These are phyloP conservation scores for Vigna nakashimae DNA, from an alignment of 306 rosid genomes.

Conservation along the genomic window DNA sequence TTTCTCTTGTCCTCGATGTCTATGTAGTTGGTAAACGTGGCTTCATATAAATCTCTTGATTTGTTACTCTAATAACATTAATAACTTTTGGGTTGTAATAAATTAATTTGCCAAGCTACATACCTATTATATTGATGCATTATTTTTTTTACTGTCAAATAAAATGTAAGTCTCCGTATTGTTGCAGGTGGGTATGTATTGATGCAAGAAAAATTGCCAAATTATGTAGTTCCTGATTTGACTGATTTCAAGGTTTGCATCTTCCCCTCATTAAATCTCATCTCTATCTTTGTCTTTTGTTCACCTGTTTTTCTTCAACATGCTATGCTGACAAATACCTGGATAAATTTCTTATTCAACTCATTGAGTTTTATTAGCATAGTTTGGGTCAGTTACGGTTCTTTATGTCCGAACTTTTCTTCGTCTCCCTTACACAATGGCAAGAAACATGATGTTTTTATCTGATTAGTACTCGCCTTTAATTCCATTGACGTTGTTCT, in stretches of 20 bases:
- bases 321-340: slow-evolving; percentile 1
- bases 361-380: slow-evolving; percentile 4
- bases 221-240: slow-evolving; percentile 68
- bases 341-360: neutral
- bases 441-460: slow-evolving; percentile 9
- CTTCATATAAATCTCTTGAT: neutral
- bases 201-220: slow-evolving; percentile 63
- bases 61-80: slow-evolving; percentile 11
- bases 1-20: slow-evolving; percentile 27
- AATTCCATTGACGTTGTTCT: neutral
- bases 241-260: slow-evolving; percentile 63
- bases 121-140: neutral
- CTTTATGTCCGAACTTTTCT: neutral
- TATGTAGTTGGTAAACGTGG: slow-evolving; percentile 3
- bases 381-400: slow-evolving; percentile 13
- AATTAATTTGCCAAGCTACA: slow-evolving; percentile 15
- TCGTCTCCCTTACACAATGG: slow-evolving; percentile 9
- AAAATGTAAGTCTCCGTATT: slow-evolving; percentile 34
- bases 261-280: slow-evolving; percentile 17
- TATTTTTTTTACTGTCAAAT: slow-evolving; percentile 1
- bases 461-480: slow-evolving; percentile 2
- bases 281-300: neutral
- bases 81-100: neutral
- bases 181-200: slow-evolving; percentile 68
- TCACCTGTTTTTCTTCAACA: slow-evolving; percentile 25